A percentile compares a stretch with the other conserved stretches of the same genome.
Conservation (phyloP, 2,329 filamentous ascomycete species). For the Xylaria sp. region DNA sequence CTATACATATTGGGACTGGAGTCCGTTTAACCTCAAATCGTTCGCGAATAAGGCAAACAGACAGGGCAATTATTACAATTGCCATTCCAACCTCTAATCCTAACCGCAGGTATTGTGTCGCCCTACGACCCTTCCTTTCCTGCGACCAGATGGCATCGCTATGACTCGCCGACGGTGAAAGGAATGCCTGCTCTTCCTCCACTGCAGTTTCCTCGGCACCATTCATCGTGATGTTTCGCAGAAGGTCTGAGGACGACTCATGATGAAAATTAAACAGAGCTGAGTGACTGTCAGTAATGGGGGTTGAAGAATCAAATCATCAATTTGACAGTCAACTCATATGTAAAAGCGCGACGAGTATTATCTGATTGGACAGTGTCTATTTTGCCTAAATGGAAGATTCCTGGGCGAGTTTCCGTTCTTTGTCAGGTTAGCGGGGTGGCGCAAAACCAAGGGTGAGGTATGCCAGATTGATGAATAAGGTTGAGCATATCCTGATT, state of each 20-base stretch:
- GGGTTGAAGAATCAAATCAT: background rate
- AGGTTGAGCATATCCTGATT: background rate
- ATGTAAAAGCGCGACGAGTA: slow-evolving; percentile 1
- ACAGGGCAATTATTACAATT: slow-evolving; percentile 43
- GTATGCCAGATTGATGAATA: slow-evolving; percentile 4
- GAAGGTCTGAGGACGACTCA: background rate
- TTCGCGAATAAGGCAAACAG: slow-evolving; percentile 39
- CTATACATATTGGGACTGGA: slow-evolving; percentile 50
- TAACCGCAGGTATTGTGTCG: slow-evolving; percentile 45
- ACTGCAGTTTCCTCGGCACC: slow-evolving; percentile 40
- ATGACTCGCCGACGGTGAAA: slow-evolving; percentile 30
- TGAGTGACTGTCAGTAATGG: background rate
- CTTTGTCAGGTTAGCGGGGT: slow-evolving; percentile 38
- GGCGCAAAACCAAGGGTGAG: background rate
- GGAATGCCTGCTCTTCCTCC: slow-evolving; percentile 50
- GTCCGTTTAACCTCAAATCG: slow-evolving; percentile 36
- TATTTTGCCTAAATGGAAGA: slow-evolving; percentile 40
- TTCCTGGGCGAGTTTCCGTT: slow-evolving; percentile 38
- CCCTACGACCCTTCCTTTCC: slow-evolving; percentile 24
- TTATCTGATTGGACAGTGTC: slow-evolving; percentile 30
- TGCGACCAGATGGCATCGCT: slow-evolving; percentile 36
- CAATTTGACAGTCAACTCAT: slow-evolving; percentile 4
- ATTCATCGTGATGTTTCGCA: slow-evolving; percentile 34
- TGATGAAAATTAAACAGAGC: slow-evolving; percentile 1
- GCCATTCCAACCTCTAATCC: slow-evolving; percentile 49